Base-by-base conservation (phyloP, 495 filamentous ascomycete species). In the Neurospora tetrasperma region DNA sequence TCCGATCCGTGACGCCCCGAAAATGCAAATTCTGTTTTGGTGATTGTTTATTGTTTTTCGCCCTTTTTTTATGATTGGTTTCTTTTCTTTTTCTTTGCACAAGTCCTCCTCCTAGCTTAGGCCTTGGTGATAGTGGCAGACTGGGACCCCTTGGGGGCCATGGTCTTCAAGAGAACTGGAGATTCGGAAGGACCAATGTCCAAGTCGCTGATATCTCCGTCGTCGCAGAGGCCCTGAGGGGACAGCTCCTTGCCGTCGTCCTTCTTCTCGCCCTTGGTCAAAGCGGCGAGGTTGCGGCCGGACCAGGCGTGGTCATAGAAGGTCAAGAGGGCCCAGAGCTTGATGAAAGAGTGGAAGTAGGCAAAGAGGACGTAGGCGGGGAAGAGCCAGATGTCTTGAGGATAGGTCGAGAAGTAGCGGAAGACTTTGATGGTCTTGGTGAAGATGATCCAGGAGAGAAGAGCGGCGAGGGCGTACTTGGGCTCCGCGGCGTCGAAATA, bases 341-440 rank as follows among this genome's bases (percentile, higher is more conserved):
- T 91, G 80, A 91, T 86, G 44, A 88, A 74, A 44, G 83, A 83
- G 74, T 92, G 90, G 71, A 87, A 83, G 78, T 90, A 92, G 16
- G 83, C 86, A 77, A 90, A 92, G 14, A 82, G 35, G 44, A 90
- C 81, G 62, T 85, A 86, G 1, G 85, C 80, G 2, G 86, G 88
- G 31, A 91, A 78, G 75, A 88, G 85, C 23, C 80, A 41, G 14
- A 90, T 76, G 76, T 92, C 89, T 35, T 76, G 76, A 5, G 89
- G 89, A 73, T 91, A 82, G 38, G 85, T 83, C 74, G 82, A 79
- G 78, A 88, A 89, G 75, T 90, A 86, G 3, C 85, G 83, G 27
- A 86, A 78, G n/a, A 89, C 78, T 82, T 91, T 91, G 79, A 90
- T 78, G n/a, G 83, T 81, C 80, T 91, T 91, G 70, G 84, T 83